Conservation (phyloP, 306 rosid species). For the Luffa aegyptiaca region DNA sequence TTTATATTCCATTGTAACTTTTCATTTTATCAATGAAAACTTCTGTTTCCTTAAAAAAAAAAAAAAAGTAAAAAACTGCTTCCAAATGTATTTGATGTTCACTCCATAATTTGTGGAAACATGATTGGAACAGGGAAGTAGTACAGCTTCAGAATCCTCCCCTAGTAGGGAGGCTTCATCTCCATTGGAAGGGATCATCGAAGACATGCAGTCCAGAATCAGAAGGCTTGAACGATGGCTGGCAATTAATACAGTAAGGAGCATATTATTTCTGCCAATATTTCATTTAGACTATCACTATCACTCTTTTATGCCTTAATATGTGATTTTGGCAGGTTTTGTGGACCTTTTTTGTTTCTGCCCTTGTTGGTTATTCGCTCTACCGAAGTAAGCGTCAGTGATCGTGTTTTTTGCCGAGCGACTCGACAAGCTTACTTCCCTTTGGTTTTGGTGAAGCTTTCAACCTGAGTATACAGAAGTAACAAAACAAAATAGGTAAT, state of each 20-base stretch:
- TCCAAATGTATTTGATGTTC: background rate
- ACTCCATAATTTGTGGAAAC: background rate
- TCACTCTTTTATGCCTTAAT: background rate
- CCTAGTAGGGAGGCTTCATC: constrained; percentile 57
- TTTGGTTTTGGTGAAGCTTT: background rate
- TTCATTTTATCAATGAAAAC: background rate
- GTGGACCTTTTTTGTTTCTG: constrained; percentile 95
- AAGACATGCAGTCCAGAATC: constrained; percentile 93
- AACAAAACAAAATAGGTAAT: background rate
- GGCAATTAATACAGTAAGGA: constrained; percentile 73
- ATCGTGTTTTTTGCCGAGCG: background rate
- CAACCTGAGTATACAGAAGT: background rate
- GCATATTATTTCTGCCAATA: background rate
- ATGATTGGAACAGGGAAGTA: constrained; percentile 52
- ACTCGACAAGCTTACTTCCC: background rate
- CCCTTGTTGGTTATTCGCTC: constrained; percentile 88
- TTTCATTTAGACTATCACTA: background rate
- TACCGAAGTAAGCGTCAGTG: constrained; percentile 76
- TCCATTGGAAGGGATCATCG: constrained; percentile 60
- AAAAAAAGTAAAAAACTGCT: background rate
- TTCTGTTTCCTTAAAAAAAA: background rate
- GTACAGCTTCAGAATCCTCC: constrained; percentile 78
- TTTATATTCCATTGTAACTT: background rate
- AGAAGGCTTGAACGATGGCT: constrained; percentile 93
- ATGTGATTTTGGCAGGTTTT: constrained; percentile 48